Evolutionary conservation across 2,329 filamentous ascomycete species (phyloP), one percentile per base, ranked within the genome.

Genomic region (Colletotrichum theobromicola): DNA sequence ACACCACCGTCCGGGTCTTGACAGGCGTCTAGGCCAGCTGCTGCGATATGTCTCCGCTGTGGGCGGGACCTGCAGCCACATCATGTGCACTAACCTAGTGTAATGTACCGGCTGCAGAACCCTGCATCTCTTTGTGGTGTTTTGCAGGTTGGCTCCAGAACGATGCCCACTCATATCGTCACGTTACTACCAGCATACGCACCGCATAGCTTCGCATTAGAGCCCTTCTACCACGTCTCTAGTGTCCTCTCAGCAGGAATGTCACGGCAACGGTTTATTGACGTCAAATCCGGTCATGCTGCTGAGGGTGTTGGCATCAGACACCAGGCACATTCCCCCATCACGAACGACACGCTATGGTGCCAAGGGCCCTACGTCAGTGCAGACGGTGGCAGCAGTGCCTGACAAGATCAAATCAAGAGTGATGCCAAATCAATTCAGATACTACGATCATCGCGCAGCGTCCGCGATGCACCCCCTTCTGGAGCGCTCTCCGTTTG

Each of bases 41-140:
- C 37, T 34, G 67, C 32, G 35, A 10, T 58, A 63, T 30, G 28
- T 72, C 62, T 28, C 68, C 68, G 57, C 68, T 74, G 62, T 63
- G 68, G 46, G 62, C 26, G n/a, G 37, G 24, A 72, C 37, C 58
- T 70, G 50, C 71, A 65, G 71, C 60, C 67, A 70, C 58, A 61
- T 46, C 26, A 61, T 34, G 42, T 32, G 57, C 57, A 64, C 24
- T 24, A 35, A 55, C 46, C 32, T 55, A 66, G 65, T 61, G 72
- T 42, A 53, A n/a, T 32, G 32, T 30, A 32, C 72, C 30, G 32
- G 16, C 30, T 50, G 46, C 66, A 64, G 67, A 70, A 46, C 72
- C 72, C 72, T 71, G 67, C 67, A n/a, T 62, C 42, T 24, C 67
- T 55, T 55, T 70, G 65, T 61, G 18, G 34, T 70, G 35, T 30